Base-by-base conservation (phyloP, 106 monocot species). In the Xerophyta viscosa region DNA sequence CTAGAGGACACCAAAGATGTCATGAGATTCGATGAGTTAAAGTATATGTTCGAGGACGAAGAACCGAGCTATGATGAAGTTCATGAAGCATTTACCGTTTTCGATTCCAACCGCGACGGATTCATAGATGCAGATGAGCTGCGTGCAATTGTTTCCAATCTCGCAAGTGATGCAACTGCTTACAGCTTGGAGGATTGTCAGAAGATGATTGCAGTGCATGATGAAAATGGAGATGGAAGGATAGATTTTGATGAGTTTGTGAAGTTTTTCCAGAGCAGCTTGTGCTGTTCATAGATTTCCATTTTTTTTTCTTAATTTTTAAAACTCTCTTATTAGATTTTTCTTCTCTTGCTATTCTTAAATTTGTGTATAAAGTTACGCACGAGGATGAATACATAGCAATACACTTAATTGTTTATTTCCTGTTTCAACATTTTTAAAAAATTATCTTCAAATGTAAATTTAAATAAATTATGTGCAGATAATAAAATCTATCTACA, bases 61-160 rank as follows among this genome's bases (percentile, higher is more conserved):
- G 91, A 85, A 58, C 82, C 91, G 3, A 79, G 75, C 56, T 47
- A 73, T 66, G 72, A 76, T 57, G 89, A 90, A 55, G 63, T 74
- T 44, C 56, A 52, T 54, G 77, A 69, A 48, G 88, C 77, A 2
- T 89, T 89, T 61, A 27, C 21, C n/a, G 77, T 84, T 14, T 90
- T 84, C 27, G 89, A 84, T 65, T 27, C 37, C 52, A 74, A 90
- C 37, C 24, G 61, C 2, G 84, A 90, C 41, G 89, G 89, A 15
- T 80, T 80, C 52, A 77, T 90, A 3, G 79, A 79, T 41, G 77
- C 73, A 1, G 29, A 30, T 27, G 84, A 80, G 63, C 64, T 90
- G 44, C 68, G 68, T 64, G 71, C 61, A 28, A 70, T 77, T 70
- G 77, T 90, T 18, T 42, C 50, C 3, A 66, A 47, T 50, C 80